Evolutionary conservation across 495 filamentous ascomycete species (phyloP).

Genomic region (Daldinia concentrica): DNA sequence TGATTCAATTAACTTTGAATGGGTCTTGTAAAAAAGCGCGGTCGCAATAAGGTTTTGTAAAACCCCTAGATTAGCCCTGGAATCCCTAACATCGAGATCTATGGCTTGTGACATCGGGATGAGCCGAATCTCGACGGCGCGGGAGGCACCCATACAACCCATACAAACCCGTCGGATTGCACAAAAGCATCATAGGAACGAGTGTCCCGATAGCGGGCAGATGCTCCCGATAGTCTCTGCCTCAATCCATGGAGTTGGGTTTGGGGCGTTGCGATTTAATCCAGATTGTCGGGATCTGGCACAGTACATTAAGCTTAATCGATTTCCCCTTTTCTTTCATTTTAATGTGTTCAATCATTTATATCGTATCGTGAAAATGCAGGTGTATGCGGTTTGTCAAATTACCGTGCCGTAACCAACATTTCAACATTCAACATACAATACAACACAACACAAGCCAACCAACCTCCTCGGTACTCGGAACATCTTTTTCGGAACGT

Average conservation of each 20-base stretch:
- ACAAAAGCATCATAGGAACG: not conserved
- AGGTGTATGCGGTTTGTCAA: not conserved
- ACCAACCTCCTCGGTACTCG: not conserved
- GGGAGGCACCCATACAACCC: conserved; percentile 5
- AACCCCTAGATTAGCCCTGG: not conserved
- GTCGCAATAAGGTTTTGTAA: conserved; percentile 40
- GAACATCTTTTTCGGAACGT: not conserved
- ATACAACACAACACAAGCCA: not conserved
- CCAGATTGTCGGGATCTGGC: conserved; percentile 39
- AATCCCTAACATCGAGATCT: conserved; percentile 19
- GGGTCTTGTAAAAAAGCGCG: not conserved
- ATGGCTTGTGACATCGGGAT: conserved; percentile 29
- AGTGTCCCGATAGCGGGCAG: conserved; percentile 6
- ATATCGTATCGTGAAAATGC: not conserved
- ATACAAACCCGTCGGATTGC: not conserved
- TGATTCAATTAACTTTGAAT: not conserved
- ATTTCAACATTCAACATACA: not conserved
- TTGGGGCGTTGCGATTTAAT: conserved; percentile 16
- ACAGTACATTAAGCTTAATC: conserved; percentile 28
- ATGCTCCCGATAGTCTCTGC: conserved; percentile 16
- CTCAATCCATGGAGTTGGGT: conserved; percentile 35
- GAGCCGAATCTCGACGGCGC: conserved; percentile 20
- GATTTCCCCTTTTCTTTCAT: conserved; percentile 8
- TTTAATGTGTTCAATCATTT: not conserved
- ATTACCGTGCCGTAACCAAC: not conserved